Conservation (phyloP, 1,284 basidiomycete species). For the Meripilus lineatus region DNA sequence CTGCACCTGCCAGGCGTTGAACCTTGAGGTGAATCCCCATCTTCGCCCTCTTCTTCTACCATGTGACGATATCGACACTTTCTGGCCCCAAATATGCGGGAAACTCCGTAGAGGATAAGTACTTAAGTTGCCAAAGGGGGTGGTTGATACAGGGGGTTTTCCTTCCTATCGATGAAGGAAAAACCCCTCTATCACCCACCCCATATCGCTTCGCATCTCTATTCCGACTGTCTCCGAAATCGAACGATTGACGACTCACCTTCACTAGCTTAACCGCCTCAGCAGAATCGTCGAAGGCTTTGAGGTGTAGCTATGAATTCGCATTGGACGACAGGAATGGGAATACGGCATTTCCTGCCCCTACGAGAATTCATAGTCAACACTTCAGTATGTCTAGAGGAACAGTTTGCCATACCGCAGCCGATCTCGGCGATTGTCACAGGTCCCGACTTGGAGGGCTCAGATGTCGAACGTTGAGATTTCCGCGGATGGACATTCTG, state of each 20-base stretch:
- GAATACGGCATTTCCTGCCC: slow-evolving; percentile 93
- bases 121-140: slow-evolving; percentile 83
- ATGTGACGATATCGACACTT: slow-evolving; percentile 76
- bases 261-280: slow-evolving; percentile 92
- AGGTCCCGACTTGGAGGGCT: slow-evolving; percentile 60
- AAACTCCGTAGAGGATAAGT: slow-evolving; percentile 67
- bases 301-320: slow-evolving; percentile 71
- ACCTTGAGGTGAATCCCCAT: slow-evolving; percentile 18
- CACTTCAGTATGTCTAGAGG: background rate
- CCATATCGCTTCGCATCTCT: too few species aligned
- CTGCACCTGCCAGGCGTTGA: slow-evolving; percentile 4
- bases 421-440: slow-evolving; percentile 79
- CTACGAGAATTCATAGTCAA: slow-evolving; percentile 30
- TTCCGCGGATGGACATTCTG: background rate
- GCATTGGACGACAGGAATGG: slow-evolving; percentile 80
- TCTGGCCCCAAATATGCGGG: slow-evolving; percentile 62
- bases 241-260: slow-evolving; percentile 30
- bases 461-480: slow-evolving; percentile 1
- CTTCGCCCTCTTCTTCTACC: slow-evolving; percentile 33
- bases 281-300: slow-evolving; percentile 88
- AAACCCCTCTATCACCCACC: background rate
- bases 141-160: slow-evolving; percentile 63
- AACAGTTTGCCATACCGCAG: slow-evolving; percentile 54
- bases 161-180: slow-evolving; percentile 35
- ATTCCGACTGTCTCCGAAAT: too few species aligned